Evolutionary conservation across 169 alveolate species (phyloP), one percentile per base, ranked within the genome.

Genomic region (Plasmodium inui): DNA sequence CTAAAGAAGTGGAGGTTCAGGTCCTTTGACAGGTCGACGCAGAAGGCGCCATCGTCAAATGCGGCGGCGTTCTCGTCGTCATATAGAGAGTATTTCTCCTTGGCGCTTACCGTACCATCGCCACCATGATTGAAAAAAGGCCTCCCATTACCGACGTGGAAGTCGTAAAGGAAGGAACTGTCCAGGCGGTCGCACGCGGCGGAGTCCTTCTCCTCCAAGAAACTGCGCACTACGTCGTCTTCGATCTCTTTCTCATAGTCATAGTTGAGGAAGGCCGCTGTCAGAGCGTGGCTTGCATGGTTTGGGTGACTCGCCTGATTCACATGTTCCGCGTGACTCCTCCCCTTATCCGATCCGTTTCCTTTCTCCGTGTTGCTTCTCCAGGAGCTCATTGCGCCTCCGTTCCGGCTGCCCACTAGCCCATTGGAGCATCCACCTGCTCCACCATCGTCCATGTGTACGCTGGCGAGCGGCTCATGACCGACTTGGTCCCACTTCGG

Each of bases 1-100:
- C 28, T 86, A 8, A 57, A 30, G 70, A 86, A 86, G 28, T 46
- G 79, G 22, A 86, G 57, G 30, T 46, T 50, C 53, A 86, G 14
- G 82, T 76, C 86, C 26, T 41, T 50, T 1, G 82, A 34, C 61
- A 46, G 44, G 19, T 86, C 44, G 0, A 86, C 41, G 46, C 79
- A 76, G 41, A 53, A 82, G 12, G 26, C 81, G 3, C 67, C 86
- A 74, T 86, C 41, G 41, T 19, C 30, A 50, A 17, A 5, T 12
- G 26, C 71, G 14, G 61, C 39, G 10, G 14, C 71, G 39, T n/a
- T 14, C 34, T 5, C 50, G 26, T 57, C 70, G 39, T n/a, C 71
- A 30, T 41, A 32, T 1, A 6, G 5, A 82, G 22, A 39, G 28
- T 28, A 8, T 0, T 28, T 46, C 17, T 17, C 37, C 26, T 50